Evolutionary conservation across 805 yeast genomes (phyloP), one percentile per base, ranked within the genome.

Genomic region (Candida nemodendra): DNA sequence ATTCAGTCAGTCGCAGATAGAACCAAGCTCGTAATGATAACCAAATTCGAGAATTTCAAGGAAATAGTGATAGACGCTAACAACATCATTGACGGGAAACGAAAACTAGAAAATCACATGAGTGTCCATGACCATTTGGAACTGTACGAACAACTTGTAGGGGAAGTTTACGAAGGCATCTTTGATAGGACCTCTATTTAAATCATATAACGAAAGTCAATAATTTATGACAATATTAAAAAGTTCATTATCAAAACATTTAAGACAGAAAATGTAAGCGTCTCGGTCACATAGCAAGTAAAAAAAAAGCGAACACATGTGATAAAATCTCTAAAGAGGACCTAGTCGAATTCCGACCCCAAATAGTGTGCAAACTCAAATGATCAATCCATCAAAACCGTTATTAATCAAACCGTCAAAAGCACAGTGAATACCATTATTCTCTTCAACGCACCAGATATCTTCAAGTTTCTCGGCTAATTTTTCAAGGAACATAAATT

Each of bases 161-260:
- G 69, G 5, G 66, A 63, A 36, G 41, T 57, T 8, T 64, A 62
- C 39, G 68, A 64, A 36, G 68, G 67, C 1, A 50, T 63, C 15
- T 44, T 53, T 18, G 65, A 61, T 40, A 45, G 66, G 18, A 60
- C 62, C 3, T 62, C 66, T 8, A 51, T 57, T 14, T 61, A 43
- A 40, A 27, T 19, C 37, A 27, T 7, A 21, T 22, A 16, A 2
- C 11, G 23, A 35, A 11, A 23, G 13, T 8, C 9, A 18, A 24
- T 11, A 9, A 14, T 16, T 21, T 22, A 27, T 5, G 25, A 30
- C 31, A 16, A n/a, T n/a, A n/a, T n/a, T 11, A 21, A 21, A 21
- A 21, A 21, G 24, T 21, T 21, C 24, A 21, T 21, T 8, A 21
- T 21, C 9, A 21, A 8, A 21, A 8, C 7, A 21, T 21, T 21